phyloP scores from a whole-genome alignment of 805 yeast species.

The Clavispora fructus region DNA sequence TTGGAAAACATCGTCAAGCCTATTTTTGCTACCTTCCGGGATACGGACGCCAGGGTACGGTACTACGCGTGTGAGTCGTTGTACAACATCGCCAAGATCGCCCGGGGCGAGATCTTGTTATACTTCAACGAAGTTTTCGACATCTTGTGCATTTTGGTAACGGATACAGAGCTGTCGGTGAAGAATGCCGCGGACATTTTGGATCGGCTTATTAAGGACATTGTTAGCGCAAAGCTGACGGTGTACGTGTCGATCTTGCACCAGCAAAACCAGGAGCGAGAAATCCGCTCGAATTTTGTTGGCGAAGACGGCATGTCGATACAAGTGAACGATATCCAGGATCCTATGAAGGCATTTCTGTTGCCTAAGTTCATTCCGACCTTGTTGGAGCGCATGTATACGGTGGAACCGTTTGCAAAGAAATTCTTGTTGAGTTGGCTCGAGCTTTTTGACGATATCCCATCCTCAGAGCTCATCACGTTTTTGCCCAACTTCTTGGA shows the following conservation, averaged over 20 bases:
- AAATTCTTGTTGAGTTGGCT: constrained; percentile 93
- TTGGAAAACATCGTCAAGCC: constrained; percentile 87
- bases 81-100: constrained; percentile 93
- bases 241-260: constrained; percentile 71
- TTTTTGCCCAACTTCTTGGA: constrained; percentile 87
- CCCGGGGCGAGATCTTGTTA: constrained; percentile 86
- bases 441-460: constrained; percentile 85
- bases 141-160: constrained; percentile 80
- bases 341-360: constrained; percentile 67
- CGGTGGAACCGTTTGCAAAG: constrained; percentile 87
- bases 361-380: constrained; percentile 85
- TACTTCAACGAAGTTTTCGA: constrained; percentile 95
- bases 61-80: constrained; percentile 95
- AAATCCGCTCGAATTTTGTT: constrained; percentile 37
- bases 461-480: constrained; percentile 81
- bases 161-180: constrained; percentile 87
- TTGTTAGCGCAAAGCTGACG: constrained; percentile 90
- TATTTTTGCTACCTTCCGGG: constrained; percentile 91
- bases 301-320: constrained; percentile 55
- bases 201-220: constrained; percentile 86
- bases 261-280: constrained; percentile 27
- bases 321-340: constrained; percentile 57
- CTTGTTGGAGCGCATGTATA: constrained; percentile 85
- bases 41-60: constrained; percentile 94
- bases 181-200: constrained; percentile 93